Evolutionary conservation across 1,139 yeast genomes (phyloP).

Genomic region (Kodamaea fungicola): DNA sequence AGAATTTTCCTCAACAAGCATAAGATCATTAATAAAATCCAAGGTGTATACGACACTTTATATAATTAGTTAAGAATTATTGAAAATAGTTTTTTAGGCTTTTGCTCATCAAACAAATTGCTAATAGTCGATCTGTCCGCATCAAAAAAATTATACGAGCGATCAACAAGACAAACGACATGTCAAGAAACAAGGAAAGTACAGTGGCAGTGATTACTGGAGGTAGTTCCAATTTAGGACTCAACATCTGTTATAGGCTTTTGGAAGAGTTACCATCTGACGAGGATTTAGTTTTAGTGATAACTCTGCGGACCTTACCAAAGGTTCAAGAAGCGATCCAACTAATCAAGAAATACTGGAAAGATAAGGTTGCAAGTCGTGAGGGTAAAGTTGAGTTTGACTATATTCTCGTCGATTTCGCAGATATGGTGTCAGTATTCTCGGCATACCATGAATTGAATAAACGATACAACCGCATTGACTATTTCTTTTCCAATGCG

Average conservation of each 20-base stretch:
- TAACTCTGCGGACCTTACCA: constrained; percentile 86
- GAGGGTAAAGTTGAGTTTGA: constrained; percentile 73
- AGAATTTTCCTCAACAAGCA: too few species aligned
- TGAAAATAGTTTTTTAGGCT: too few species aligned
- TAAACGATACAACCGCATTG: constrained; percentile 61
- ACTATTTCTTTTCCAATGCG: constrained; percentile 81
- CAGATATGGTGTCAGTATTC: constrained; percentile 84
- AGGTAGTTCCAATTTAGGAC: constrained; percentile 70
- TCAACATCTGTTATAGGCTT: constrained; percentile 77
- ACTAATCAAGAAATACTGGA: constrained; percentile 51
- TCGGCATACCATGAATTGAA: constrained; percentile 69
- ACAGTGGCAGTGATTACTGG: constrained; percentile 46
- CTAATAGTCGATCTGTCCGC: not conserved
- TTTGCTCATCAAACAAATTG: not conserved
- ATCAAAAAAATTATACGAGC: not conserved
- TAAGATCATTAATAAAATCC: too few species aligned
- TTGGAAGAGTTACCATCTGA: constrained; percentile 54
- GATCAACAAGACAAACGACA: constrained; percentile 1
- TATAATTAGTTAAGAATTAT: too few species aligned
- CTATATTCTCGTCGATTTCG: constrained; percentile 79
- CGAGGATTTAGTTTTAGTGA: constrained; percentile 67
- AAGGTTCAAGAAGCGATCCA: constrained; percentile 76
- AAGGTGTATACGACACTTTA: too few species aligned
- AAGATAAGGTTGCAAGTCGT: constrained; percentile 31
- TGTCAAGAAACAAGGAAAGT: constrained; percentile 18